Base-by-base conservation (phyloP, 2,329 filamentous ascomycete species). In the Nannizzia gypsea region DNA sequence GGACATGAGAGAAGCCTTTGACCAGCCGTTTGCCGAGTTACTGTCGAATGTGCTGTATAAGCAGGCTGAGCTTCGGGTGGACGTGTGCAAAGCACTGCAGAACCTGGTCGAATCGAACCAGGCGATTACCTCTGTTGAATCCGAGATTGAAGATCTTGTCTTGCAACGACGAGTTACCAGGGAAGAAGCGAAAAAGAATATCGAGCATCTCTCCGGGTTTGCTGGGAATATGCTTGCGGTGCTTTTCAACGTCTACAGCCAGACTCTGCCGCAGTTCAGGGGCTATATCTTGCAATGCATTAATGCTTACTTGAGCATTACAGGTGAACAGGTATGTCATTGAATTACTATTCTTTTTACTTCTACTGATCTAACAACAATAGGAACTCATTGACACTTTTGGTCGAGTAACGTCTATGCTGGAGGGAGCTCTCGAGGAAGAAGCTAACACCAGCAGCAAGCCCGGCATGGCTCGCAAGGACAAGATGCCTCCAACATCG, bases 171-270 rank as follows among this genome's bases (percentile, higher is more conserved):
- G 91, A 56, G 82, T 96, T 13, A 85, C 87, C 3, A 90, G 87
- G 70, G 81, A 79, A 3, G 80, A 84, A 42, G 92, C 93, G 0
- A 78, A 84, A 71, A 85, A 86, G 73, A 96, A 96, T 69, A 76
- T 97, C 42, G 77, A 83, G n/a, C 86, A 95, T 70, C 79, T 99
- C 11, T 84, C 89, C 15, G 77, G 78, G 0, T 91, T 93, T 69
- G 82, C 92, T 0, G 87, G 87, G 62, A 97, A 97, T 68, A 82
- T 99, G 74, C 83, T 99, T 46, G 91, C 93, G 5, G 92, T 97
- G 0, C 78, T 99, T n/a, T 97, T 99, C 80, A 99, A 99, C 70
- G 92, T 99, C 50, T 99, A 99, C 76, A 96, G 89, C 64, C 89
- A 96, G 73, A 99, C 93, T 0, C 80, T 99, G 26, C 92, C 93